Base-by-base conservation (phyloP, 1,284 basidiomycete genomes). In the Hymenochaete sp. region DNA sequence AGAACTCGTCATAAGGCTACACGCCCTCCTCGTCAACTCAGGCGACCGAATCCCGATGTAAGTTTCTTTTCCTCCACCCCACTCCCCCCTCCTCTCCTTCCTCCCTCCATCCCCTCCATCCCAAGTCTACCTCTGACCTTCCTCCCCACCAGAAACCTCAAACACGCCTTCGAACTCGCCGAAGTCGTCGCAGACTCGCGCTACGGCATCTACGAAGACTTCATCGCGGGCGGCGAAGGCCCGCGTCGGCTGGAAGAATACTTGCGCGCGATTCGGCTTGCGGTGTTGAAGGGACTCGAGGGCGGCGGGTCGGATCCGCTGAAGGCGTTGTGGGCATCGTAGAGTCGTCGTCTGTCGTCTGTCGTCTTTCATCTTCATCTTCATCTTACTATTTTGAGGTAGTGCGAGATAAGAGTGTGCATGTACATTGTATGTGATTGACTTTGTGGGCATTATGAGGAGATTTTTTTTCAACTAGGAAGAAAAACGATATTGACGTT, bases 161-260 rank as follows among this genome's bases (percentile, higher is more conserved):
- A 82, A 55, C 72, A 75, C 11, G 82, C 84, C 0, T 65, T 98
- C 44, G 67, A 83, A 27, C 71, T 98, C 2, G 79, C 81, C 11
- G 91, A 86, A 55, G 69, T 90, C 26, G 83, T 98, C 1, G 93
- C 93, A 0, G 89, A 93, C 62, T 90, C 90, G 53, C 74, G 87
- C 37, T 86, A 90, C 62, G 79, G 79, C 56, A 65, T 98, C 21
- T 96, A 93, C 59, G 79, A 41, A 27, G 47, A 49, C 32, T 49
- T 49, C 32, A 27, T 49, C 38, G 27, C 11, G 14, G 42, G 29
- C 22, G 14, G 18, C 38, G 44, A 9, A 45, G 54, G 28, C 48
- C 53, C 21, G 35, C 4, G 22, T 6, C 27, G 71, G 45, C 58
- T 93, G 39, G 71, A 71, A 5, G 79, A 82, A 51, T 93, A 93